These are phyloP conservation scores for Phytophthora fragariae DNA, from an alignment of 352 stramenopile genomes.

Conservation along the genomic window DNA sequence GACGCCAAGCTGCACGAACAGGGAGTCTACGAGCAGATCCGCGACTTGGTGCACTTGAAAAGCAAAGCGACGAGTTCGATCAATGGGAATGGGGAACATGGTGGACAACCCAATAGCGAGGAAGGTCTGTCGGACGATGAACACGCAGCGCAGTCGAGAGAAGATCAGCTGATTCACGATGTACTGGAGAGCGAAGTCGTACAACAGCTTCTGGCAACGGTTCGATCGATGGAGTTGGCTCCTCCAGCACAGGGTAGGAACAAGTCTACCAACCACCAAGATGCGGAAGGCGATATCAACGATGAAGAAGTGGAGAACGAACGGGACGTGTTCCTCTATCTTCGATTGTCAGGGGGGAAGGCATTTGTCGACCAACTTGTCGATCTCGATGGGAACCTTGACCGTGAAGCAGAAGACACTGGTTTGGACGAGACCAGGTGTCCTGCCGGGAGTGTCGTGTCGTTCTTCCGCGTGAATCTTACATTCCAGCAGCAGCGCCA, in stretches of 20 bases:
- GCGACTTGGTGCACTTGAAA: conserved; percentile 59
- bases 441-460: conserved; percentile 52
- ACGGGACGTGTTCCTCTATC: conserved; percentile 49
- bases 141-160: neutral
- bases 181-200: conserved; percentile 81
- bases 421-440: conserved; percentile 18
- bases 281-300: conserved; percentile 8
- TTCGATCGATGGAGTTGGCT: conserved; percentile 45
- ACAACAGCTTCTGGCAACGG: conserved; percentile 64
- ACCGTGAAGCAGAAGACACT: conserved; percentile 24
- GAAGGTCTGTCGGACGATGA: conserved; percentile 3
- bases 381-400: conserved; percentile 22
- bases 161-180: conserved; percentile 54
- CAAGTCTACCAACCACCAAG: conserved; percentile 15
- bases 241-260: neutral
- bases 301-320: conserved; percentile 12
- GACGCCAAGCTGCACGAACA: conserved; percentile 80
- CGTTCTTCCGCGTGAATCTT: conserved; percentile 63
- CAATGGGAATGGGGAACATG: neutral
- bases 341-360: conserved; percentile 63
- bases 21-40: conserved; percentile 81
- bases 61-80: neutral
- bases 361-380: conserved; percentile 82
- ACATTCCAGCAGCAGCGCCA: conserved; percentile 70
- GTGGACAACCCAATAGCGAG: conserved; percentile 6